Evolutionary conservation across 108 stramenopile species (phyloP).

Genomic region (Stephanodiscus triporus): DNA sequence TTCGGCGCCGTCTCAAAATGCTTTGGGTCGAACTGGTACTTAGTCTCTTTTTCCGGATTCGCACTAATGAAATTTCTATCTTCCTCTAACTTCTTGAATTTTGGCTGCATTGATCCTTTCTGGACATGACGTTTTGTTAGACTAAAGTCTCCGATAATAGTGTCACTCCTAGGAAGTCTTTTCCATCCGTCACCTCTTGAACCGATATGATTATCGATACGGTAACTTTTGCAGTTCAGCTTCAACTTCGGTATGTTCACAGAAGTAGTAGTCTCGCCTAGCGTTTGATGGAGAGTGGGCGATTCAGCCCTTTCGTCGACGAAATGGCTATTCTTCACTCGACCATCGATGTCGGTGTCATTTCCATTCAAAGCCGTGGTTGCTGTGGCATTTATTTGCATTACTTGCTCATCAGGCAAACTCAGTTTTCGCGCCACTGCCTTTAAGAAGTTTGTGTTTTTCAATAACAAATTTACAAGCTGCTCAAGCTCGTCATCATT

Average conservation of each 20-base stretch:
- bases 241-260: slow-evolving; percentile 20
- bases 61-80: slow-evolving; percentile 66
- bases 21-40: slow-evolving; percentile 54
- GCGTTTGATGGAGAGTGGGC: neutral
- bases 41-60: slow-evolving; percentile 56
- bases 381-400: slow-evolving; percentile 19
- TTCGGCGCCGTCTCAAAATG: slow-evolving; percentile 62
- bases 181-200: slow-evolving; percentile 45
- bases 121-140: slow-evolving; percentile 34
- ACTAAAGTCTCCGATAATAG: slow-evolving; percentile 28
- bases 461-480: slow-evolving; percentile 33
- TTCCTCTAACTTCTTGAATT: slow-evolving; percentile 55
- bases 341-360: neutral
- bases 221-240: slow-evolving; percentile 21
- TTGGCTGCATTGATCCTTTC: slow-evolving; percentile 27
- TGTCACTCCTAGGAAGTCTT: slow-evolving; percentile 27
- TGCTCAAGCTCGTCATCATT: slow-evolving; percentile 31
- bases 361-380: slow-evolving; percentile 2
- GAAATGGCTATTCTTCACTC: neutral
- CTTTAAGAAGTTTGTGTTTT: slow-evolving; percentile 43
- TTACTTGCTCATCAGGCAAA: slow-evolving; percentile 38
- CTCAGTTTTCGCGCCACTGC: slow-evolving; percentile 43
- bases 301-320: neutral
- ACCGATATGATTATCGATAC: slow-evolving; percentile 8
- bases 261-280: neutral